A percentile compares a stretch with the other conserved stretches of the same genome.
Evolutionary conservation across 2,329 filamentous ascomycete genomes (phyloP).

Genomic region (Pseudogymnoascus sp.): DNA sequence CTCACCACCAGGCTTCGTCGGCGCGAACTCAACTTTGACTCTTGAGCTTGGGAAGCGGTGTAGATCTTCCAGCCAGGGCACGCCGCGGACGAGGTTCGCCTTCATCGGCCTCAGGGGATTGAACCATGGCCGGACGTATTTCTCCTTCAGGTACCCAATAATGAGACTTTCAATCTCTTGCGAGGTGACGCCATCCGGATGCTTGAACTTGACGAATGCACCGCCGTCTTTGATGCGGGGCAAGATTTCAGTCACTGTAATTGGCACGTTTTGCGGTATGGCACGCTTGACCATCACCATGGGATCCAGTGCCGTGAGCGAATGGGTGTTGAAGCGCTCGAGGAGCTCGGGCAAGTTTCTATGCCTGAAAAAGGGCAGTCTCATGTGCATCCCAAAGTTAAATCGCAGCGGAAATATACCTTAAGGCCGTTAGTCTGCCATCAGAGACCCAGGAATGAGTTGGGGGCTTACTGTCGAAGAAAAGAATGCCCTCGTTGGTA

Average conservation of each 20-base stretch:
- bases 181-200: conserved; percentile 34
- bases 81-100: conserved; percentile 67
- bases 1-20: conserved; percentile 59
- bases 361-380: conserved; percentile 15
- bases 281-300: conserved; percentile 48
- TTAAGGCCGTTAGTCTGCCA: conserved; percentile 47
- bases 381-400: not conserved
- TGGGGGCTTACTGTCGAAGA: conserved; percentile 67
- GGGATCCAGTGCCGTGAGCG: conserved; percentile 47
- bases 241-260: conserved; percentile 73
- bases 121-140: conserved; percentile 81
- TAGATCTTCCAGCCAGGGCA: conserved; percentile 91
- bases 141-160: conserved; percentile 53
- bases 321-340: conserved; percentile 42
- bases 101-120: conserved; percentile 68
- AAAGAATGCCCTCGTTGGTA: conserved; percentile 74
- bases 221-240: conserved; percentile 86
- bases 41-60: conserved; percentile 70
- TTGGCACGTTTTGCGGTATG: conserved; percentile 50
- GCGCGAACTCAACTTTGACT: conserved; percentile 76
- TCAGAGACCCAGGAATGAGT: not conserved
- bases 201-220: conserved; percentile 79
- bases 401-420: conserved; percentile 69
- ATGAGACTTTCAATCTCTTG: conserved; percentile 53
- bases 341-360: conserved; percentile 40